These are phyloP conservation scores for Veloporphyrellus conicus DNA, from an alignment of 1,284 basidiomycete genomes.

Conservation along the genomic window DNA sequence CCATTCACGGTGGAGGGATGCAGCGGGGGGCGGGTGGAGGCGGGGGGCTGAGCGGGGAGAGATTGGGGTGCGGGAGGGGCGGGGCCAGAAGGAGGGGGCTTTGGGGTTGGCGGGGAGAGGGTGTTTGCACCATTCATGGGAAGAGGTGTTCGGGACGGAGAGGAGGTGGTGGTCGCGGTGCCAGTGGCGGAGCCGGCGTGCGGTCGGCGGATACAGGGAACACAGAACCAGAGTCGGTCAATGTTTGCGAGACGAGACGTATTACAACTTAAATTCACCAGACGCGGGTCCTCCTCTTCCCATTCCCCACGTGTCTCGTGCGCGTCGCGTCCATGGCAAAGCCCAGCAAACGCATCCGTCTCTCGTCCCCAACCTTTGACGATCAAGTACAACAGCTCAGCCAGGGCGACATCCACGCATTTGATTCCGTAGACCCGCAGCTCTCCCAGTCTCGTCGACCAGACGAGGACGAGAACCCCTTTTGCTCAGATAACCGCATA, in stretches of 20 bases:
- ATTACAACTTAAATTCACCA: too few species aligned
- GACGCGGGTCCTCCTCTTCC: too few species aligned
- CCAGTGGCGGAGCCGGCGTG: slow-evolving; percentile 6
- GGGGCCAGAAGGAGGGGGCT: slow-evolving; percentile 52
- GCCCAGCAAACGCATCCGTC: slow-evolving; percentile 51
- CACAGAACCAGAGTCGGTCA: slow-evolving; percentile 24
- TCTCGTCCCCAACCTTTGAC: slow-evolving; percentile 69
- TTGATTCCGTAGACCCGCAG: slow-evolving; percentile 50
- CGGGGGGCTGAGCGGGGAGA: slow-evolving; percentile 26
- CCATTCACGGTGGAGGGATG: slow-evolving; percentile 42
- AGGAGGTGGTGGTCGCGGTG: slow-evolving; percentile 2
- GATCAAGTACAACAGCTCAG: slow-evolving; percentile 50
- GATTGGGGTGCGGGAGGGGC: slow-evolving; percentile 49
- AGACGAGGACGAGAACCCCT: slow-evolving; percentile 48
- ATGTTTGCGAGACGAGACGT: slow-evolving; percentile 15
- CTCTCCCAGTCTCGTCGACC: slow-evolving; percentile 38
- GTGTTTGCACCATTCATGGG: slow-evolving; percentile 32
- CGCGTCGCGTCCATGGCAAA: slow-evolving; percentile 2
- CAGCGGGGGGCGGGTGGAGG: slow-evolving; percentile 27
- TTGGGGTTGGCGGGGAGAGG: slow-evolving; percentile 16
- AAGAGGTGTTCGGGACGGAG: slow-evolving; percentile 1
- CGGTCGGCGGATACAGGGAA: slow-evolving; percentile 27
- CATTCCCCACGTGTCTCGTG: background rate
- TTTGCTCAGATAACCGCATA: slow-evolving; percentile 28
- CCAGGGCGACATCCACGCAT: slow-evolving; percentile 51